phyloP scores from a whole-genome alignment of 2,329 filamentous ascomycete genomes.

The Septoria linicola region DNA sequence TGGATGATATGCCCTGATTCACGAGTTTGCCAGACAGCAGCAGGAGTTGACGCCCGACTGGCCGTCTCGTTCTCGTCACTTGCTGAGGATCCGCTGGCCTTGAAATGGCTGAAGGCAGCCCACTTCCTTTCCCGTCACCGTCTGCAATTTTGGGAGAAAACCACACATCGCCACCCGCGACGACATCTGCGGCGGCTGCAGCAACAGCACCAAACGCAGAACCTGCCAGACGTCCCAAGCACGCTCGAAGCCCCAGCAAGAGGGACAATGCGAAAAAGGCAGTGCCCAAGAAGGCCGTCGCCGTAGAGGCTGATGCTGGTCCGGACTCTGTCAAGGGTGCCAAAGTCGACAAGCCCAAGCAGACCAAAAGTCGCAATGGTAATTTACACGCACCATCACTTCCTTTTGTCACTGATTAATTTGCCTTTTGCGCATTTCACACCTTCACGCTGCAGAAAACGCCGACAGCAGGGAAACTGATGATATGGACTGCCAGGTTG shows the following conservation, averaged over 20 bases:
- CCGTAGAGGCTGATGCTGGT: slow-evolving; percentile 20
- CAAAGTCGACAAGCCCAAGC: slow-evolving; percentile 61
- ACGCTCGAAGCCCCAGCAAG: slow-evolving; percentile 28
- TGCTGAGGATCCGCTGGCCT: not conserved
- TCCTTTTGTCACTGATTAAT: not conserved
- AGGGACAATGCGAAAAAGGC: slow-evolving; percentile 30
- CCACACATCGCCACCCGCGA: slow-evolving; percentile 8
- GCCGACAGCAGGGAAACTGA: slow-evolving; percentile 24
- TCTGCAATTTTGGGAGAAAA: slow-evolving; percentile 50
- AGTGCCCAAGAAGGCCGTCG: slow-evolving; percentile 24
- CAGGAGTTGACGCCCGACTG: not conserved
- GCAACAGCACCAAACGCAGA: slow-evolving; percentile 24
- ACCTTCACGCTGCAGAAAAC: not conserved
- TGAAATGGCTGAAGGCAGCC: slow-evolving; percentile 52
- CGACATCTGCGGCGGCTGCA: slow-evolving; percentile 34
- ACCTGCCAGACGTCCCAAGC: slow-evolving; percentile 33
- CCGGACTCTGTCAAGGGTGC: slow-evolving; percentile 33
- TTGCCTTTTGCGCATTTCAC: not conserved
- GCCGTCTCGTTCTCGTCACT: not conserved
- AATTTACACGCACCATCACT: slow-evolving; percentile 38
- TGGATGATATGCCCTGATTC: slow-evolving; percentile 7
- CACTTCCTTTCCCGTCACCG: slow-evolving; percentile 58
- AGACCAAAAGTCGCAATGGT: slow-evolving; percentile 76
- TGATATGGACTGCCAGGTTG: slow-evolving; percentile 54
- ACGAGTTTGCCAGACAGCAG: not conserved